Evolutionary conservation across 371 early-diverging fungal species (phyloP), one percentile per base, ranked within the genome.

Genomic region (Apophysomyces ossiformis): DNA sequence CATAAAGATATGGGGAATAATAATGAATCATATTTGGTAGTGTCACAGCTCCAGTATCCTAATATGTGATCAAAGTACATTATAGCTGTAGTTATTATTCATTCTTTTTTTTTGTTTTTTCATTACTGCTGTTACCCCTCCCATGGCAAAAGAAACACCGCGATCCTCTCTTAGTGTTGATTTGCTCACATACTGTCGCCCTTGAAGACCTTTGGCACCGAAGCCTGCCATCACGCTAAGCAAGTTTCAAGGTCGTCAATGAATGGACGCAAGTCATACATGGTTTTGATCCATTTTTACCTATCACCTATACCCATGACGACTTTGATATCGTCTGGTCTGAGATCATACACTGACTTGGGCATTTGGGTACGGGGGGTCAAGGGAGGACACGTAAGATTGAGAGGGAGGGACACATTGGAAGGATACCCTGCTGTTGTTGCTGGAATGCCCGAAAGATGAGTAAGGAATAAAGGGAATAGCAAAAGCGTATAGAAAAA

Each of bases 141-240:
- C 85, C 67, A 82, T 78, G 9, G 81, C 79, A 72, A 79, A 85
- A 3, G 81, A 80, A 11, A 83, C 69, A 15, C 85, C 85, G 54
- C 85, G 73, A 45, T 75, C 65, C 62, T 83, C 79, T 60, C 75
- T 68, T 9, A 81, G 39, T 15, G 76, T 76, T 0, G 69, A 58
- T 1, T 66, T 35, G 54, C 71, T 78, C 9, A 80, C 37, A 61
- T 77, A 76, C 8, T 54, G 68, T 7, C 62, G 39, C 7, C 64
- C 65, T 36, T 76, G 69, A 35, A 79, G 59, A 9, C 83, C 83
- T 57, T 78, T 76, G 4, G 82, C 84, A 43, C 76, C 89, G 70
- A 89, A 90, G 9, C 78, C 92, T 7, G 92, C 89, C 65, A 89
- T 85, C n/a, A 89, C 87, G 58, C 88, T 87, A 58, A 2, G 32